A percentile compares a stretch with the other conserved stretches of the same genome.
phyloP scores from a whole-genome alignment of 2,329 filamentous ascomycete species.

The Aspergillus felis region DNA sequence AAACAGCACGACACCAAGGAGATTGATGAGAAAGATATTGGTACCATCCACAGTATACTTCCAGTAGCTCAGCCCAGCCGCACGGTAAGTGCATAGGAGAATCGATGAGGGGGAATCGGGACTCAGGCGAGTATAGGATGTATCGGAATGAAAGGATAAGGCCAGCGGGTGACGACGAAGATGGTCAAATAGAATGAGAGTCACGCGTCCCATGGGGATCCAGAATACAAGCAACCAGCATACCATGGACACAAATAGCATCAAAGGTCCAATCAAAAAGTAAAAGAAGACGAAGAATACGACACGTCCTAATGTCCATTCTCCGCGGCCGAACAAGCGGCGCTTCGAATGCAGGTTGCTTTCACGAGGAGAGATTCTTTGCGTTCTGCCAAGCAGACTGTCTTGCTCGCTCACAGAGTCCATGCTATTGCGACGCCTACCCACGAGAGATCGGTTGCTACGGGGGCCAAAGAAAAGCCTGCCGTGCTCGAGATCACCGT shows the following conservation, averaged over 20 bases:
- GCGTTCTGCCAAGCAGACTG: slow-evolving; percentile 71
- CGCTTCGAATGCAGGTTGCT: slow-evolving; percentile 61
- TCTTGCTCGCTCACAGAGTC: slow-evolving; percentile 88
- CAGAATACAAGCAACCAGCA: slow-evolving; percentile 98
- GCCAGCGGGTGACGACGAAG: slow-evolving; percentile 88
- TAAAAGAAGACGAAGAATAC: slow-evolving; percentile 98
- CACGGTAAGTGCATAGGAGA: slow-evolving; percentile 92
- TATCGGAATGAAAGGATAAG: slow-evolving; percentile 86
- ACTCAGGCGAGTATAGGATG: slow-evolving; percentile 65
- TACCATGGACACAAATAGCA: slow-evolving; percentile 78
- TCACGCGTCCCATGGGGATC: slow-evolving; percentile 98
- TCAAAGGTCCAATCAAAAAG: slow-evolving; percentile 77
- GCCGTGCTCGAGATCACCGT: slow-evolving; percentile 91
- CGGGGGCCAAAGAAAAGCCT: slow-evolving; percentile 90
- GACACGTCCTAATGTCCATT: slow-evolving; percentile 92
- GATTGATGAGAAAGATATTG: slow-evolving; percentile 98
- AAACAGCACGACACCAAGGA: slow-evolving; percentile 89
- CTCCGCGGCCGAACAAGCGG: slow-evolving; percentile 85
- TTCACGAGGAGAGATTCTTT: slow-evolving; percentile 48
- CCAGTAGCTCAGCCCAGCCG: slow-evolving; percentile 93
- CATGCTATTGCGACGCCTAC: slow-evolving; percentile 79
- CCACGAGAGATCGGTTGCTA: slow-evolving; percentile 72
- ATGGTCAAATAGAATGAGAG: slow-evolving; percentile 83
- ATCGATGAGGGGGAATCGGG: slow-evolving; percentile 77
- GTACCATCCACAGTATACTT: slow-evolving; percentile 98